Base-by-base conservation (phyloP, 108 stramenopile genomes). In the Nitzschia palea region DNA sequence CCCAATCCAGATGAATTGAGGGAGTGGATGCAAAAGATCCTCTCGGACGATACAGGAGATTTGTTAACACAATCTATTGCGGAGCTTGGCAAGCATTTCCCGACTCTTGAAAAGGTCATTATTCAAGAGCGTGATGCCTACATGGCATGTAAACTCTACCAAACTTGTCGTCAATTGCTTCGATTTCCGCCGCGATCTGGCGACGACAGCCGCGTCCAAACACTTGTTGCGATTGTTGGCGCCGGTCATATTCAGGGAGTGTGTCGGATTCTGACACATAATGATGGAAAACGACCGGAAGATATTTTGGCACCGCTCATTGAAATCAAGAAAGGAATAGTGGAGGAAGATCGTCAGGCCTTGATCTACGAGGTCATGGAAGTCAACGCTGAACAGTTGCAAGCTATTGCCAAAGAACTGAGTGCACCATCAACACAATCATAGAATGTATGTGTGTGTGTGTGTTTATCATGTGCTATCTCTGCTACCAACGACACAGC, bases 221-320 rank as follows among this genome's bases (percentile, higher is more conserved):
- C 10, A 29, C n/a, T 90, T 55, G 89, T 94, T 42, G 89, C 85
- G 14, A 83, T 94, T 44, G 88, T 94, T 6, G 93, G 93, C 18
- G 93, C 93, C n/a, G 89, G 93, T 9, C 93, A 91, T 74, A 75
- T 90, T 42, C 62, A 70, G 48, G 93, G 93, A 0, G 83, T 94
- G 27, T 67, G 48, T 18, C 44, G 67, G 26, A 74, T 78, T 75
- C 35, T 86, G 44, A 86, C 84, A 4, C 34, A 32, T 22, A 31
- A 35, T 3, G 45, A 52, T n/a, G 30, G 30, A 4, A 29, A 34
- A 64, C 18, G 9, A 18, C 65, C 72, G 8, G 65, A 65, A 42
- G 57, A 73, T 18, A 23, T 73, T 20, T 43, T 73, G 35, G 33
- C 25, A 59, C 37, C 40, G 28, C 57, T 73, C 9, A 36, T 73